Evolutionary conservation across 225 moss, liverwort and hornwort genomes (phyloP).

Genomic region (Ulota crispa): DNA sequence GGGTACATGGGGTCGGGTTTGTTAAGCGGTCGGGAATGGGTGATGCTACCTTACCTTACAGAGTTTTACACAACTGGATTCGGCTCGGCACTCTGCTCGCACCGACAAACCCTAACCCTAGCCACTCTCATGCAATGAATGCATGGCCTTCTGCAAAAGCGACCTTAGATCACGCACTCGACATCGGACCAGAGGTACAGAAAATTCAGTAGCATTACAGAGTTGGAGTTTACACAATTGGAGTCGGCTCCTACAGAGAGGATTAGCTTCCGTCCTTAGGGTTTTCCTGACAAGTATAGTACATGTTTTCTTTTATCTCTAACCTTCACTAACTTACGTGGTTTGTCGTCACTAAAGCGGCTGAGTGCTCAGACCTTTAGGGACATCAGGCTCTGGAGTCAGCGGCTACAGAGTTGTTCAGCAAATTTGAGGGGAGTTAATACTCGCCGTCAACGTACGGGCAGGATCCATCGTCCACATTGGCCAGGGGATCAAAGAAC

Average conservation of each 20-base stretch:
- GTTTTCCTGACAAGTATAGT: slow-evolving; percentile 11
- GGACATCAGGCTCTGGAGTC: neutral
- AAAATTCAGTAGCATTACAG: slow-evolving; percentile 5
- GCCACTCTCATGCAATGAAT: too few relatives aligned
- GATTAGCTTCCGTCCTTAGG: neutral
- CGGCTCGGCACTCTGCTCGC: neutral
- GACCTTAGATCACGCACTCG: neutral
- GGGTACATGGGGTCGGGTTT: too few relatives aligned
- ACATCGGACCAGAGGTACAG: neutral
- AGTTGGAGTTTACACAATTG: neutral
- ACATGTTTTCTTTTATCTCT: neutral
- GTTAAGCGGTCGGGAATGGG: too few relatives aligned
- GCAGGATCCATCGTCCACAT: slow-evolving; percentile 87
- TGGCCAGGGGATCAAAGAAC: slow-evolving; percentile 76
- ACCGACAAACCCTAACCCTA: neutral
- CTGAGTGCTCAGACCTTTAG: slow-evolving; percentile 2
- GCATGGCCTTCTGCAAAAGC: neutral
- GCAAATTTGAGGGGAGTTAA: neutral
- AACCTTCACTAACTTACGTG: slow-evolving; percentile 9
- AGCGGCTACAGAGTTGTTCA: neutral
- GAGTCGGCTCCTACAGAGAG: slow-evolving; percentile 10
- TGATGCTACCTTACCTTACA: too few relatives aligned
- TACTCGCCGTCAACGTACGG: slow-evolving; percentile 58
- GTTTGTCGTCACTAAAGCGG: neutral
- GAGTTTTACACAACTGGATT: neutral